phyloP scores from a whole-genome alignment of 352 stramenopile species.

The Elongisporangium anandrum region DNA sequence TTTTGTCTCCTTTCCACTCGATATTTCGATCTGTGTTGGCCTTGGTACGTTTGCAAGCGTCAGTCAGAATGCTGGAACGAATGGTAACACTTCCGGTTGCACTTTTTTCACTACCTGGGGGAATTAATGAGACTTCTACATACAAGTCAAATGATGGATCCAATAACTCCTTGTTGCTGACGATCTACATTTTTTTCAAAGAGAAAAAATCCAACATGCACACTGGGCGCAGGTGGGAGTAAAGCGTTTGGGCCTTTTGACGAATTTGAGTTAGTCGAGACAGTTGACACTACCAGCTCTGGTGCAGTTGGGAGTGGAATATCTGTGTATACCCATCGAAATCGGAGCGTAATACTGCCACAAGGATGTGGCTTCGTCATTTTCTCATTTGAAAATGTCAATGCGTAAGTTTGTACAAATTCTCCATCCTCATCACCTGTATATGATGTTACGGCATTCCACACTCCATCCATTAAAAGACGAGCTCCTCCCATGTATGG shows the following conservation, averaged over 20 bases:
- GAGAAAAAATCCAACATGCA: conserved; percentile 15
- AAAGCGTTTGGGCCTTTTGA: no score
- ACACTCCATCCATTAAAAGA: conserved; percentile 24
- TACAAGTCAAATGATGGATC: conserved; percentile 34
- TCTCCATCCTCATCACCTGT: conserved; percentile 11
- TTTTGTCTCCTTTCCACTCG: conserved; percentile 22
- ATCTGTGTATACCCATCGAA: conserved; percentile 35
- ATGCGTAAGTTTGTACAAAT: conserved; percentile 20
- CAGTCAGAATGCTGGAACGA: conserved; percentile 17
- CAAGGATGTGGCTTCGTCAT: conserved; percentile 34
- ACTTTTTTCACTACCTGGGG: neutral
- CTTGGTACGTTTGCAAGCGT: conserved; percentile 20
- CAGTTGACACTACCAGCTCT: neutral
- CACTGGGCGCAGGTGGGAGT: neutral
- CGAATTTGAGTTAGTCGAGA: no score
- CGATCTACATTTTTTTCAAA: conserved; percentile 17
- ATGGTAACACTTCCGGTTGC: conserved; percentile 4
- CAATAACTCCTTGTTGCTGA: conserved; percentile 16
- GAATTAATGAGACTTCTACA: conserved; percentile 16
- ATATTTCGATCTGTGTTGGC: conserved; percentile 5
- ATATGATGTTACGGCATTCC: conserved; percentile 8
- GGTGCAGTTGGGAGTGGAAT: conserved; percentile 11
- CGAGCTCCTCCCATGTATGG: conserved; percentile 38
- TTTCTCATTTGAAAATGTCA: conserved; percentile 32
- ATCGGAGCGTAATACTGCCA: conserved; percentile 29